Conservation (phyloP, 768 basidiomycete species). For the Pleurotus tuoliensis region DNA sequence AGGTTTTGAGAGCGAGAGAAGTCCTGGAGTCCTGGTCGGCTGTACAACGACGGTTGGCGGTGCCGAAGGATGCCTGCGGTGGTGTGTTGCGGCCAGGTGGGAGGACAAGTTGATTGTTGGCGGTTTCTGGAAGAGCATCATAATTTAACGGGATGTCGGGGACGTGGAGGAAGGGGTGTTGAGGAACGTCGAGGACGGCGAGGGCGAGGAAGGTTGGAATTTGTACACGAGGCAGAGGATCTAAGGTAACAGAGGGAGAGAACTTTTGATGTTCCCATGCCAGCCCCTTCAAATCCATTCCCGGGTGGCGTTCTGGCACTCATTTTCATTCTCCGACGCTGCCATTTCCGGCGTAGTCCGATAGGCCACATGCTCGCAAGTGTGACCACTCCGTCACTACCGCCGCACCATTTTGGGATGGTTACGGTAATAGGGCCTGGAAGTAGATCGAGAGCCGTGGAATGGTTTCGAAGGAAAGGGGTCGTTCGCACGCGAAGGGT, state of each 20-base stretch:
- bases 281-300: conserved; percentile 9
- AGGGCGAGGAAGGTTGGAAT: conserved; percentile 9
- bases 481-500: too few relatives aligned
- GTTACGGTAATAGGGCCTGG: too few relatives aligned
- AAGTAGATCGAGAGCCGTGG: too few relatives aligned
- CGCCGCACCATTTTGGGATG: not conserved
- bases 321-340: conserved; percentile 3
- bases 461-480: too few relatives aligned
- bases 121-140: conserved; percentile 49
- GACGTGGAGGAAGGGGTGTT: conserved; percentile 15
- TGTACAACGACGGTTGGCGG: conserved; percentile 65
- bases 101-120: conserved; percentile 27
- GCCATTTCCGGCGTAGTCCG: conserved; percentile 8
- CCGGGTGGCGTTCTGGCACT: conserved; percentile 4
- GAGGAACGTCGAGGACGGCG: conserved; percentile 15
- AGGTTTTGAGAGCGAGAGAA: conserved; percentile 67
- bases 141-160: conserved; percentile 21
- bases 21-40: conserved; percentile 69
- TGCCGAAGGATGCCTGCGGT: conserved; percentile 68
- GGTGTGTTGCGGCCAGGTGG: conserved; percentile 28
- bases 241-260: conserved; percentile 6
- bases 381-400: conserved; percentile 3
- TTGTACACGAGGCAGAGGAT: conserved; percentile 9
- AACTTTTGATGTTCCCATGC: conserved; percentile 10
- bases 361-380: not conserved